phyloP scores from a whole-genome alignment of 768 basidiomycete genomes.

The Tubosaeta sp. region DNA sequence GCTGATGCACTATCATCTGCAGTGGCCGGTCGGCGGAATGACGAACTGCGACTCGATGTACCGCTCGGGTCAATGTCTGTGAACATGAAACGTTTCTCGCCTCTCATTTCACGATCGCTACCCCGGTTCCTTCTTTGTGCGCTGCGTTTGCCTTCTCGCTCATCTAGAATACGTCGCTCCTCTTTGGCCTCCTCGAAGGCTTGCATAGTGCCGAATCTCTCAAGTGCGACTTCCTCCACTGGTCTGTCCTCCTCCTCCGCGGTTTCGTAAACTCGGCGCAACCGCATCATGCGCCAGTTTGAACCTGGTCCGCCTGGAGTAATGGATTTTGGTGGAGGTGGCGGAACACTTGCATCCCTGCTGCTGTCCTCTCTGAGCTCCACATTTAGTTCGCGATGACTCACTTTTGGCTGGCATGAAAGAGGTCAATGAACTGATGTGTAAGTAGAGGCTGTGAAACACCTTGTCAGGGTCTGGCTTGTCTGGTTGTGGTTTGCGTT shows the following conservation, averaged over 20 bases:
- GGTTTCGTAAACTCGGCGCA: conserved; percentile 83
- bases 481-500: conserved; percentile 56
- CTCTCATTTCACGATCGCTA: conserved; percentile 35
- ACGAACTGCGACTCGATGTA: conserved; percentile 73
- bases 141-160: conserved; percentile 58
- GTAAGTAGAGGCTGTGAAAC: conserved; percentile 1
- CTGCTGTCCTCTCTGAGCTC: conserved; percentile 46
- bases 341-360: conserved; percentile 35
- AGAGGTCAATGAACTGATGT: conserved; percentile 1
- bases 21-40: conserved; percentile 82
- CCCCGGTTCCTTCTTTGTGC: conserved; percentile 36
- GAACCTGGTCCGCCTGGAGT: conserved; percentile 90
- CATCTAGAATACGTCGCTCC: conserved; percentile 82
- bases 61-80: conserved; percentile 59
- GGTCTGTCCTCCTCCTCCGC: conserved; percentile 77
- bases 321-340: conserved; percentile 42
- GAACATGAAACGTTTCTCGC: conserved; percentile 63
- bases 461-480: conserved; percentile 73
- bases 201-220: conserved; percentile 81
- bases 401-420: conserved; percentile 49
- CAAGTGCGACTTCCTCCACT: conserved; percentile 76
- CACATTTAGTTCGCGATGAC: conserved; percentile 59
- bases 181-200: conserved; percentile 88
- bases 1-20: conserved; percentile 48
- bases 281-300: conserved; percentile 97